These are phyloP conservation scores for Paramecium caudatum DNA, from an alignment of 73 alveolate species.

Conservation along the genomic window DNA sequence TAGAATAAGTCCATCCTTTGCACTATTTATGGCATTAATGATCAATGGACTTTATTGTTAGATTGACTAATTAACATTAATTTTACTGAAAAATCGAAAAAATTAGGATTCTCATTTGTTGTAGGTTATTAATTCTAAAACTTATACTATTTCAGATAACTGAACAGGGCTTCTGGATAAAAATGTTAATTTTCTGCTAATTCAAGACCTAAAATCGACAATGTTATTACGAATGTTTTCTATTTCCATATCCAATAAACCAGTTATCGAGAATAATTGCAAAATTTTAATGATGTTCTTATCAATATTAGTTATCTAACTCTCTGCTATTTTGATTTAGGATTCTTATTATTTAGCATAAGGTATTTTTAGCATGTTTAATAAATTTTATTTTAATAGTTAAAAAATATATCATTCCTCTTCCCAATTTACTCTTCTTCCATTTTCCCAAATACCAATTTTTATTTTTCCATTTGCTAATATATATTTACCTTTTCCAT, in stretches of 20 bases:
- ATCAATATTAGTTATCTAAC: slow-evolving; percentile 26
- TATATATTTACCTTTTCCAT: slow-evolving; percentile 50
- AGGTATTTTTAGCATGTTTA: slow-evolving; percentile 25
- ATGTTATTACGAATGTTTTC: background rate
- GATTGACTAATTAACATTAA: background rate
- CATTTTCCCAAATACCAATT: slow-evolving; percentile 48
- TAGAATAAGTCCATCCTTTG: slow-evolving; percentile 17
- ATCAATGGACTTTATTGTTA: background rate
- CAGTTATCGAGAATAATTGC: background rate
- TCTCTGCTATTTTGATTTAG: slow-evolving; percentile 18
- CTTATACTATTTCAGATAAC: background rate
- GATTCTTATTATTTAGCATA: slow-evolving; percentile 24
- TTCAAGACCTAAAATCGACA: slow-evolving; percentile 5
- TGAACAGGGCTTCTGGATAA: slow-evolving; percentile 34
- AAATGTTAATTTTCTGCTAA: slow-evolving; percentile 27
- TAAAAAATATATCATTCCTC: background rate
- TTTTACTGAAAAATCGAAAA: slow-evolving; percentile 53
- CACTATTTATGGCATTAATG: background rate
- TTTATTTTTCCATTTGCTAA: slow-evolving; percentile 36
- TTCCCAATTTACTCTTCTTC: slow-evolving; percentile 59
- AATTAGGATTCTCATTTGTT: background rate
- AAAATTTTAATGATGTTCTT: background rate
- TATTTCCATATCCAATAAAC: slow-evolving; percentile 19
- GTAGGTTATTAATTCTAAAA: background rate
- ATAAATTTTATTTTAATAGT: background rate